Evolutionary conservation across 192 early-diverging fungal species (phyloP), one percentile per base, ranked within the genome.

Genomic region (Coemansia sp.): DNA sequence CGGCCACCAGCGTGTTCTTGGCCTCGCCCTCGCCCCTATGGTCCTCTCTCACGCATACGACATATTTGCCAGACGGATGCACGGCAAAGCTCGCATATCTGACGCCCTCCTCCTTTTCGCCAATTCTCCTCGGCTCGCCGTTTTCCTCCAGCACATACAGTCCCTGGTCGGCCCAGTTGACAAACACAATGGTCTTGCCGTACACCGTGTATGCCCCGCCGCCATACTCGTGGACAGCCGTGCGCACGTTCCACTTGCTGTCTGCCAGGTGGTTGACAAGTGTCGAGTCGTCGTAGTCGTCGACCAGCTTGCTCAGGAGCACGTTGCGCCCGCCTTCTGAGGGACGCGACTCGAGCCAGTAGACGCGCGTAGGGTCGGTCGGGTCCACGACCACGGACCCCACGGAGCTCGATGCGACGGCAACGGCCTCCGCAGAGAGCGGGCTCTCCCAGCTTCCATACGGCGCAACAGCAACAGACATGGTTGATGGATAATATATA

Each of bases 181-280:
- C 68, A 57, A 88, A 93, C 50, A 90, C 72, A 10, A 90, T 59
- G 16, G 84, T 32, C 10, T 84, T 81, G 36, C 75, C 78, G 25
- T 79, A 66, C 10, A 87, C 82, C 0, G 82, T 65, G 55, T 88
- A 88, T 1, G 80, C 69, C 11, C 83, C 85, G 28, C 90, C 88
- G 28, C 91, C 91, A 58, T 90, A 93, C 69, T 91, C 91, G 58
- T 93, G 89, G 6, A 91, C 90, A 7, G 82, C 81, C 1, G 86
- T 83, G 52, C 86, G 84, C 13, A 88, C 84, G 50, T 84, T 84
- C 78, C 85, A 89, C 9, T 75, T 68, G 0, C 60, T 54, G 11
- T 78, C 83, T 0, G 64, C 23, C 8, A 72, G 65, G 2, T 75
- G 60, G 56, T 75, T 69, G 16, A 62, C 19, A 18, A 65, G 59